Evolutionary conservation across 495 filamentous ascomycete genomes (phyloP).

Genomic region (Penicillium atrosanguineum): DNA sequence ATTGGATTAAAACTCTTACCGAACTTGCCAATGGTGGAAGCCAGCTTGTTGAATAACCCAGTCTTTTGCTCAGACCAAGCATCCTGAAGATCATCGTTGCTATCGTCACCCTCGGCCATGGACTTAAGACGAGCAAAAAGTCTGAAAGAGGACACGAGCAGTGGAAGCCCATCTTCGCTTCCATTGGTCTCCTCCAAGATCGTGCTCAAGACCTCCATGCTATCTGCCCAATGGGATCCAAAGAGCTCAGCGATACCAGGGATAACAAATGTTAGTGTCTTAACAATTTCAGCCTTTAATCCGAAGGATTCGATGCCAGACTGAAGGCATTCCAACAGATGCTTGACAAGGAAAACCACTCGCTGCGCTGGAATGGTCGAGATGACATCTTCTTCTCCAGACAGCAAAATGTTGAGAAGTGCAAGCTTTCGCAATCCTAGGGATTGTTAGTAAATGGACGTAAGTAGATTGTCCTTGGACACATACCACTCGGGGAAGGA

Average conservation of each 20-base stretch:
- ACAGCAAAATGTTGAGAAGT: slow-evolving; percentile 57
- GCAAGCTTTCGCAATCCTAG: slow-evolving; percentile 52
- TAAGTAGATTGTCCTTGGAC: neutral
- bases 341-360: slow-evolving; percentile 76
- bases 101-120: slow-evolving; percentile 47
- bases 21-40: slow-evolving; percentile 47
- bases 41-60: slow-evolving; percentile 52
- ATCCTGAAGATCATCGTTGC: slow-evolving; percentile 86
- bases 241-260: slow-evolving; percentile 74
- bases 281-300: slow-evolving; percentile 54
- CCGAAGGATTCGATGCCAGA: slow-evolving; percentile 41
- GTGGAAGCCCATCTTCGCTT: slow-evolving; percentile 53
- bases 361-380: slow-evolving; percentile 70
- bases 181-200: slow-evolving; percentile 49
- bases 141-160: slow-evolving; percentile 67
- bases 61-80: slow-evolving; percentile 55
- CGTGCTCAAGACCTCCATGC: slow-evolving; percentile 54
- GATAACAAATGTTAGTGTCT: slow-evolving; percentile 61
- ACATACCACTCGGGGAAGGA: slow-evolving; percentile 40
- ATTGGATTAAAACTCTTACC: slow-evolving; percentile 29
- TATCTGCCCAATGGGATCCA: slow-evolving; percentile 77
- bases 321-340: slow-evolving; percentile 68
- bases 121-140: slow-evolving; percentile 61
- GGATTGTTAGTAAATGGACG: slow-evolving; percentile 17
- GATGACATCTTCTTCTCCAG: slow-evolving; percentile 48